A percentile compares a stretch with the other conserved stretches of the same genome.
These are phyloP conservation scores for Primulina eburnea DNA, from an alignment of 257 asterid species.

Conservation along the genomic window DNA sequence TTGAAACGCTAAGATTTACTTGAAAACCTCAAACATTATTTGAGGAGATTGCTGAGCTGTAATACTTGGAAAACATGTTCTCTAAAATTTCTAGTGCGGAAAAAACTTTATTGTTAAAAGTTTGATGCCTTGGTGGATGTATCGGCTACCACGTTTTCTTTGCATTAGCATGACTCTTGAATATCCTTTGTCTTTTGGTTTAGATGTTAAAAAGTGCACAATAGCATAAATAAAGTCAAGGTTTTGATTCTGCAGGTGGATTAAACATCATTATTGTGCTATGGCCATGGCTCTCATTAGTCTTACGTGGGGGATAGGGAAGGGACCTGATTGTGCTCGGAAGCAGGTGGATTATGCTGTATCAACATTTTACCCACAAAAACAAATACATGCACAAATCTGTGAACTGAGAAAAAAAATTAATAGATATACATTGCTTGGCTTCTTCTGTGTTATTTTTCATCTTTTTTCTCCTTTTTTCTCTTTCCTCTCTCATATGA, in stretches of 20 bases:
- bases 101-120: background rate
- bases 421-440: constrained; percentile 9
- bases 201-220: background rate
- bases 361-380: constrained; percentile 1
- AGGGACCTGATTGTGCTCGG: constrained; percentile 81
- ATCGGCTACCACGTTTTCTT: constrained; percentile 1
- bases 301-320: constrained; percentile 95
- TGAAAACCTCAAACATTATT: too few species aligned
- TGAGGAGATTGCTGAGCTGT: background rate
- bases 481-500: constrained; percentile 8
- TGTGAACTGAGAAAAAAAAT: constrained; percentile 15
- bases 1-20: too few species aligned
- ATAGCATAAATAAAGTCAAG: background rate
- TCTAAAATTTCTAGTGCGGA: background rate
- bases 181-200: background rate
- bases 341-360: constrained; percentile 56
- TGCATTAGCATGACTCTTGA: constrained; percentile 5
- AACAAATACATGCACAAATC: constrained; percentile 6
- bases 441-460: constrained; percentile 11
- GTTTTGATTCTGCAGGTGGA: constrained; percentile 72
- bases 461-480: background rate
- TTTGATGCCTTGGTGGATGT: constrained; percentile 10
- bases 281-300: constrained; percentile 97
- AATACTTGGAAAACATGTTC: background rate
- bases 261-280: constrained; percentile 85